Evolutionary conservation across 1,284 basidiomycete species (phyloP).

Genomic region (Fomitiporia mediterranea): DNA sequence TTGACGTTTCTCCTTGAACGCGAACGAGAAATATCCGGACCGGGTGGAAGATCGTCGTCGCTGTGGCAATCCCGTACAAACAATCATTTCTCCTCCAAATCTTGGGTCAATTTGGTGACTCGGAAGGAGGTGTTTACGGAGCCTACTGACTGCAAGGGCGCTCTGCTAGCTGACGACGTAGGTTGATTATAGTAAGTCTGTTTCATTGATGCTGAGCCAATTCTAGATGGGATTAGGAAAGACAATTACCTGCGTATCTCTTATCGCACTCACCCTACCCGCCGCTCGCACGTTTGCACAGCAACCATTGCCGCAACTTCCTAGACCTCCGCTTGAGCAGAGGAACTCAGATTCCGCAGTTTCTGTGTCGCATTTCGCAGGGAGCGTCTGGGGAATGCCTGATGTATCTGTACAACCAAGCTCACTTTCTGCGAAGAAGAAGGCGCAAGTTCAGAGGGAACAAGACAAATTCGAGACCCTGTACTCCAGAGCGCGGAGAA

Average conservation of each 20-base stretch:
- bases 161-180: slow-evolving; percentile 93
- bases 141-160: slow-evolving; percentile 79
- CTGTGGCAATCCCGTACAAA: slow-evolving; percentile 70
- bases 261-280: slow-evolving; percentile 81
- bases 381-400: slow-evolving; percentile 83
- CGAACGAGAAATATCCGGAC: slow-evolving; percentile 64
- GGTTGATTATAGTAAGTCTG: slow-evolving; percentile 32
- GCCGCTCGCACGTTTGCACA: slow-evolving; percentile 69
- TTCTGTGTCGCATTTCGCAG: slow-evolving; percentile 65
- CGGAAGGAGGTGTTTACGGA: slow-evolving; percentile 65
- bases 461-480: slow-evolving; percentile 69
- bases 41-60: slow-evolving; percentile 58
- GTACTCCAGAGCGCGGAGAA: slow-evolving; percentile 62
- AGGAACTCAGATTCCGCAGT: slow-evolving; percentile 36
- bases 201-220: slow-evolving; percentile 17
- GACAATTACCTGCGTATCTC: slow-evolving; percentile 89
- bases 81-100: slow-evolving; percentile 41
- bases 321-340: slow-evolving; percentile 38
- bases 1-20: slow-evolving; percentile 94
- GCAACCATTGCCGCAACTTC: slow-evolving; percentile 43
- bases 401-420: slow-evolving; percentile 30
- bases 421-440: slow-evolving; percentile 44
- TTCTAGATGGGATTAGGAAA: slow-evolving; percentile 95
- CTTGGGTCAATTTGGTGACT: slow-evolving; percentile 86
- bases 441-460: slow-evolving; percentile 56